Evolutionary conservation across 257 asterid species (phyloP), one percentile per base, ranked within the genome.

Genomic region (Lavandula angustifolia): DNA sequence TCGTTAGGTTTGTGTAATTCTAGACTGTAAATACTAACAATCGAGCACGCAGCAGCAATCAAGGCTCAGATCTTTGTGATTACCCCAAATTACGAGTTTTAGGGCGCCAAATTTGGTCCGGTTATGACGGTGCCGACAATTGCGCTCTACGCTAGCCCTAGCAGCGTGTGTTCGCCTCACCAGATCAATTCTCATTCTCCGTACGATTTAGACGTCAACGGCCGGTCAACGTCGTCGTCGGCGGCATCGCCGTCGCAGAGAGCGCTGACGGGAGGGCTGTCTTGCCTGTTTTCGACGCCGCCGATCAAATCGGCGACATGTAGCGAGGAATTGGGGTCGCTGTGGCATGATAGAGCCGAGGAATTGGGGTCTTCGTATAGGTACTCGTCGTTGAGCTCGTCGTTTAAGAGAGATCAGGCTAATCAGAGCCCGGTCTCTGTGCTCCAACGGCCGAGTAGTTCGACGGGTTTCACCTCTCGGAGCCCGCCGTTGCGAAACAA

Each of bases 361-460:
- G 95, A 87, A 48, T 72, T 82, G 64, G 80, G 88, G n/a, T 76
- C 87, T 13, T 85, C 98, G 7, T 85, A 75, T 42, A 84, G 95
- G 7, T 74, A 78, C 63, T 80, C 95, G 12, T 78, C 96, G 44
- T 55, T 82, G 7, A 72, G 86, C 79, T 84, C 98, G 51, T 79
- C 91, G 4, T 17, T 64, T 4, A 89, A 85, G 62, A 85, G 92
- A 51, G 97, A 92, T 60, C 88, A 78, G 73, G 65, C 71, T 58
- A 79, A 75, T 41, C 97, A 87, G 75, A 94, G 97, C 73, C 97
- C 99, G 17, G 89, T 90, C 11, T 87, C 99, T 1, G 99, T 94
- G 73, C 76, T 94, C 33, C 99, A 90, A 18, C 82, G 86, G 57
- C 80, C 92, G 57, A 75, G 72, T 71, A 73, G 74, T 49, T 75